Conservation (phyloP, 179 eudicot species). For the Carnegiea gigantea region DNA sequence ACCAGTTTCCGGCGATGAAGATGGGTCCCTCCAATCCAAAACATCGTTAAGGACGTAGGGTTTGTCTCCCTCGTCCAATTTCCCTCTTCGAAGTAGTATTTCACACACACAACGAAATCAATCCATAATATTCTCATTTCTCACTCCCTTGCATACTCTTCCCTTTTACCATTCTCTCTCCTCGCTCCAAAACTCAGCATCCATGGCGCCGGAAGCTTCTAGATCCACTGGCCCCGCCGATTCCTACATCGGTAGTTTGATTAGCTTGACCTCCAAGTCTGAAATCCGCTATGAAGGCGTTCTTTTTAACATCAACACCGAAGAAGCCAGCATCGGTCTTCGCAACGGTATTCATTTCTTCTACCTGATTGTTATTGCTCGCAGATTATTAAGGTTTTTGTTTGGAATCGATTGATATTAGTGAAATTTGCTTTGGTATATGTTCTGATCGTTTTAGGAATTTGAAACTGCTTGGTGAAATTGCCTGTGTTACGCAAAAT, state of each 20-base stretch:
- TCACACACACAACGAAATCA: not conserved
- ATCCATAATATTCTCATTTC: not conserved
- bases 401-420: not conserved
- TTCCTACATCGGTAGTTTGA: slow-evolving; percentile 52
- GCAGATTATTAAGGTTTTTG: not conserved
- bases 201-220: slow-evolving; percentile 35
- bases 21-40: slow-evolving; percentile 11
- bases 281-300: slow-evolving; percentile 70
- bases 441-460: not conserved
- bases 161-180: slow-evolving; percentile 8
- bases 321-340: slow-evolving; percentile 57
- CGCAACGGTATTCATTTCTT: slow-evolving; percentile 39
- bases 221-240: slow-evolving; percentile 36
- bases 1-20: not conserved
- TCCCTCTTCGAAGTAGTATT: not conserved
- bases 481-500: not conserved
- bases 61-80: slow-evolving; percentile 2
- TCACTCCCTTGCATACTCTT: not conserved
- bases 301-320: slow-evolving; percentile 43
- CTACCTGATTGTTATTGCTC: not conserved
- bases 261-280: slow-evolving; percentile 56
- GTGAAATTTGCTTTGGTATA: not conserved
- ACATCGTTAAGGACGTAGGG: slow-evolving; percentile 8
- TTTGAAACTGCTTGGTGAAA: not conserved
- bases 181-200: not conserved